A percentile compares a stretch with the other conserved stretches of the same genome.
phyloP scores from a whole-genome alignment of 352 stramenopile species.

The Phytopythium kandeliae region DNA sequence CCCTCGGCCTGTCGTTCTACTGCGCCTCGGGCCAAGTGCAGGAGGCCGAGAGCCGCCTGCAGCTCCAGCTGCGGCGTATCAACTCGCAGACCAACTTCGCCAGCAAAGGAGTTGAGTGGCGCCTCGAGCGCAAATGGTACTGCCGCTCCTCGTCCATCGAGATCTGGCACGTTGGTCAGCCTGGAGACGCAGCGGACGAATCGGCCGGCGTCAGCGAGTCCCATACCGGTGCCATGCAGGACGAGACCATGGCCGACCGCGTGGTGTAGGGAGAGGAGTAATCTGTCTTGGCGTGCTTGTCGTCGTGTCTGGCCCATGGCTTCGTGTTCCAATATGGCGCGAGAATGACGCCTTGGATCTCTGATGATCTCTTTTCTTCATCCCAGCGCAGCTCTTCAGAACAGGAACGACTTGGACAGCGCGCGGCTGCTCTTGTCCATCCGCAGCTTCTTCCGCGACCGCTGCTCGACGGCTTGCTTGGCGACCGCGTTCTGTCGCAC shows the following conservation, averaged over 20 bases:
- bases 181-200: background rate
- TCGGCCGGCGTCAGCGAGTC: background rate
- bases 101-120: slow-evolving; percentile 50
- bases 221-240: background rate
- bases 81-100: slow-evolving; percentile 68
- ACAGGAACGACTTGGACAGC: slow-evolving; percentile 41
- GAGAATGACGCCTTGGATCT: no score
- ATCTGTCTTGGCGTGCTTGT: background rate
- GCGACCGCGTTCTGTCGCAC: background rate
- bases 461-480: slow-evolving; percentile 9
- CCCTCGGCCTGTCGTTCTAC: slow-evolving; percentile 75
- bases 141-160: slow-evolving; percentile 59
- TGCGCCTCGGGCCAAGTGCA: slow-evolving; percentile 67
- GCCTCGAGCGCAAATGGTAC: slow-evolving; percentile 66
- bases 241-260: slow-evolving; percentile 3
- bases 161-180: slow-evolving; percentile 24
- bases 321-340: background rate
- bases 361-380: no score
- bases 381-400: slow-evolving; percentile 12
- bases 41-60: slow-evolving; percentile 58
- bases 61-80: slow-evolving; percentile 62
- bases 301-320: background rate
- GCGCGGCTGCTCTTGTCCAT: slow-evolving; percentile 15
- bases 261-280: background rate
- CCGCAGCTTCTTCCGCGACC: slow-evolving; percentile 19